Percentiles rank a stretch among this genome's conserved stretches.
These are phyloP conservation scores for Dioscorea dumetorum DNA, from an alignment of 106 monocot species.

Conservation along the genomic window DNA sequence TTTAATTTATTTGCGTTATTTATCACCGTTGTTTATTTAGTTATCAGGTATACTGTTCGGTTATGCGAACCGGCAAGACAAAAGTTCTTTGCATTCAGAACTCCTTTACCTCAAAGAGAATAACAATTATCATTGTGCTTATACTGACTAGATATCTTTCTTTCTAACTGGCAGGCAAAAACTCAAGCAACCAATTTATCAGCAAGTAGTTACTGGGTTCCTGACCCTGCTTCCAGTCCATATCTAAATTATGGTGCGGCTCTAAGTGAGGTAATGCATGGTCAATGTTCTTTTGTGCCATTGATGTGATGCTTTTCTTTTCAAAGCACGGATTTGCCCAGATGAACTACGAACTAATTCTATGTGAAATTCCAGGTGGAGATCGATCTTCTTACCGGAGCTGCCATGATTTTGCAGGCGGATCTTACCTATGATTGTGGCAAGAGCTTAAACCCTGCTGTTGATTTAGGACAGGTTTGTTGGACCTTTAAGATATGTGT, in stretches of 20 bases:
- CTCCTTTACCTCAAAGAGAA: too few relatives aligned
- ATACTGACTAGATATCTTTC: too few relatives aligned
- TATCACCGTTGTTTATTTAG: too few relatives aligned
- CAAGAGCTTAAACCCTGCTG: slow-evolving; percentile 83
- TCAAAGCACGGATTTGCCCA: neutral
- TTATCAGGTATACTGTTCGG: too few relatives aligned
- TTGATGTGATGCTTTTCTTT: too few relatives aligned
- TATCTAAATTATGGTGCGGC: slow-evolving; percentile 88
- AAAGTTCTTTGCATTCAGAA: too few relatives aligned
- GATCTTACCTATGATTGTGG: slow-evolving; percentile 83
- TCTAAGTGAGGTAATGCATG: slow-evolving; percentile 48
- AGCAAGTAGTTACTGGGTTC: slow-evolving; percentile 43
- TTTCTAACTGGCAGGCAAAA: slow-evolving; percentile 38
- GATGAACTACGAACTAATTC: neutral
- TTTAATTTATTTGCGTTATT: too few relatives aligned
- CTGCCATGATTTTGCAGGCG: slow-evolving; percentile 41
- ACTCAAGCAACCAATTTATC: slow-evolving; percentile 48
- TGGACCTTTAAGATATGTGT: neutral
- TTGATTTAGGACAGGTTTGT: slow-evolving; percentile 83
- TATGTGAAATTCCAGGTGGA: slow-evolving; percentile 48
- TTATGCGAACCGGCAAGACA: too few relatives aligned
- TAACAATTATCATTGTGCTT: too few relatives aligned
- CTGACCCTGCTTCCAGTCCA: slow-evolving; percentile 20
- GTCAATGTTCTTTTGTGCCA: too few relatives aligned
- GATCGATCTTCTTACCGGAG: slow-evolving; percentile 75